phyloP scores from a whole-genome alignment of 768 basidiomycete genomes.

The Naganishia friedmannii region DNA sequence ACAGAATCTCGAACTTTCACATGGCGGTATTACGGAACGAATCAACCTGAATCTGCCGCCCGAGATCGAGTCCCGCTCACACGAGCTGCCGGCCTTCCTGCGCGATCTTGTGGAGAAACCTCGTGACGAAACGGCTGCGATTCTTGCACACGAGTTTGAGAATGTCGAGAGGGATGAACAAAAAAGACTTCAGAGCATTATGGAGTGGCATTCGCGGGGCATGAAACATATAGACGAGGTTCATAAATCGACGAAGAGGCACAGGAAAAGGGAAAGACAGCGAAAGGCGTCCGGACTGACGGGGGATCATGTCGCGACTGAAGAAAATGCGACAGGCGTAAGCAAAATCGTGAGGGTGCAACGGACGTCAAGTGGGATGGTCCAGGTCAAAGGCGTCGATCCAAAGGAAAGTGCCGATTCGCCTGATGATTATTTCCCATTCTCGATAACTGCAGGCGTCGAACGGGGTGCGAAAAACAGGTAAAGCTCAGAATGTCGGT shows the following conservation, averaged over 20 bases:
- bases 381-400: constrained; percentile 34
- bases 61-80: constrained; percentile 58
- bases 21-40: constrained; percentile 64
- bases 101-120: constrained; percentile 63
- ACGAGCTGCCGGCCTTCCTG: constrained; percentile 76
- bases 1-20: constrained; percentile 66
- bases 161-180: constrained; percentile 88
- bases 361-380: constrained; percentile 36
- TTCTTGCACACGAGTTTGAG: constrained; percentile 89
- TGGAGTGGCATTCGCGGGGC: constrained; percentile 78
- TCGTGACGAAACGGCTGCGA: constrained; percentile 66
- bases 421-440: constrained; percentile 62
- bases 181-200: constrained; percentile 77
- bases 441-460: constrained; percentile 89
- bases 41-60: constrained; percentile 67
- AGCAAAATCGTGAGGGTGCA: constrained; percentile 24
- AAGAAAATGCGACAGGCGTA: neutral
- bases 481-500: constrained; percentile 54
- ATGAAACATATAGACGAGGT: constrained; percentile 30
- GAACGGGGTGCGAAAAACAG: constrained; percentile 93
- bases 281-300: neutral
- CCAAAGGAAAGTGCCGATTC: constrained; percentile 23
- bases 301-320: neutral
- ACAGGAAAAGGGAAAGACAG: neutral
- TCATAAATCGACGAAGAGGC: neutral